Evolutionary conservation across 371 early-diverging fungal genomes (phyloP), one percentile per base, ranked within the genome.

Genomic region (Mortierella sp.): DNA sequence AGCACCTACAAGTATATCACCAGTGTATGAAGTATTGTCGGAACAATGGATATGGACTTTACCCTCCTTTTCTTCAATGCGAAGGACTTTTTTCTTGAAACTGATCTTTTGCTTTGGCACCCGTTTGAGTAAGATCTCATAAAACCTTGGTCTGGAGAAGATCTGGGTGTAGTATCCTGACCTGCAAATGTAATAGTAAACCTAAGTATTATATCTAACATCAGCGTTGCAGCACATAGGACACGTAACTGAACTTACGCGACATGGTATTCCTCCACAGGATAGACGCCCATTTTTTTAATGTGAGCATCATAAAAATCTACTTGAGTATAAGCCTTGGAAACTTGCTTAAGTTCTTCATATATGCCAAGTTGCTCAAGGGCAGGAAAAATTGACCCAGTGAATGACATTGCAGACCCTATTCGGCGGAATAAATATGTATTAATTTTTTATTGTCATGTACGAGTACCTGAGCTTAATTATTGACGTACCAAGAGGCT

Each of bases 1-100:
- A 0, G 73, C 73, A 4, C 66, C 73, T 4, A 67, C 53, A 24
- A 72, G 67, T 10, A 72, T 66, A 38, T 67, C 73, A 4, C 66
- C 73, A 9, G 24, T 21, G 28, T 55, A 65, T 2, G 61, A 53
- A 4, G 67, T 67, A 19, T 62, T 63, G 40, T 72, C 73, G 9
- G 67, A 52, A 50, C 66, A 67, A 45, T 48, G 33, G 13, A 72
- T 61, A 22, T 32, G 40, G 3, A 66, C 67, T 19, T 36, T 36
- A 3, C 62, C 58, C 4, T 62, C 67, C 11, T 61, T 58, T 21
- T 72, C 62, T 16, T 52, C 41, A 9, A 57, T 45, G 4, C 45
- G 13, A 8, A 72, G 61, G 2, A 72, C 58, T 22, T 72, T 72
- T 24, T 67, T 67, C 32, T 43, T 22, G 45, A 61, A 45, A 16